These are phyloP conservation scores for Microbotryomycetes sp. DNA, from an alignment of 1,284 basidiomycete genomes.

Conservation along the genomic window DNA sequence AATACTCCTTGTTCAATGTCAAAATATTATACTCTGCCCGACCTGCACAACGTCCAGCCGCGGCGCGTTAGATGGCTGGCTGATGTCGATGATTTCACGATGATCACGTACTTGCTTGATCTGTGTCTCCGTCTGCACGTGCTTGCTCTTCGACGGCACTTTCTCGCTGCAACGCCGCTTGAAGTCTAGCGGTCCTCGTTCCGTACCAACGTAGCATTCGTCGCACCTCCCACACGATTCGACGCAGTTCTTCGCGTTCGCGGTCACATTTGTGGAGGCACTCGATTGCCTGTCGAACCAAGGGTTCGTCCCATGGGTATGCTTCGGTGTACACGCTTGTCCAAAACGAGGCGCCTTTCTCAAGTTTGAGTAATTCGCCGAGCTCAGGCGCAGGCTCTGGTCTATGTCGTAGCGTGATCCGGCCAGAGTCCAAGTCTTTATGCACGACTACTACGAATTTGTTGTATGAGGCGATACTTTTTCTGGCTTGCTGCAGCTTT, in stretches of 20 bases:
- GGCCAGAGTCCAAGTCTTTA: background rate
- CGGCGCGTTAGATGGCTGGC: too few relatives aligned
- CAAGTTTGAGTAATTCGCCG: background rate
- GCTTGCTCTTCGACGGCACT: too few relatives aligned
- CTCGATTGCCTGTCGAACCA: background rate
- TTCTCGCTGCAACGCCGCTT: background rate
- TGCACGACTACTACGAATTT: background rate
- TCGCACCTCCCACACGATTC: background rate
- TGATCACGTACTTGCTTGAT: too few relatives aligned
- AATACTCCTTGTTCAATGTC: too few relatives aligned
- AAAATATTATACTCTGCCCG: too few relatives aligned
- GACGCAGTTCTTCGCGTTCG: background rate
- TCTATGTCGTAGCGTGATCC: background rate
- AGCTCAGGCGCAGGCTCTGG: background rate
- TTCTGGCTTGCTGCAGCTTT: background rate
- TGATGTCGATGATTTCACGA: too few relatives aligned
- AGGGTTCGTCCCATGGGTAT: background rate
- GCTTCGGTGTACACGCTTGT: background rate
- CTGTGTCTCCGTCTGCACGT: too few relatives aligned
- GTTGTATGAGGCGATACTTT: background rate
- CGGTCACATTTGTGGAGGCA: background rate
- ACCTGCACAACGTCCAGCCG: too few relatives aligned
- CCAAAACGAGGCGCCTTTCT: background rate
- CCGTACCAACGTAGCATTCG: background rate
- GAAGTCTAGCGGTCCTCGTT: background rate